Evolutionary conservation across 768 basidiomycete genomes (phyloP).

Genomic region (Russula virescens): DNA sequence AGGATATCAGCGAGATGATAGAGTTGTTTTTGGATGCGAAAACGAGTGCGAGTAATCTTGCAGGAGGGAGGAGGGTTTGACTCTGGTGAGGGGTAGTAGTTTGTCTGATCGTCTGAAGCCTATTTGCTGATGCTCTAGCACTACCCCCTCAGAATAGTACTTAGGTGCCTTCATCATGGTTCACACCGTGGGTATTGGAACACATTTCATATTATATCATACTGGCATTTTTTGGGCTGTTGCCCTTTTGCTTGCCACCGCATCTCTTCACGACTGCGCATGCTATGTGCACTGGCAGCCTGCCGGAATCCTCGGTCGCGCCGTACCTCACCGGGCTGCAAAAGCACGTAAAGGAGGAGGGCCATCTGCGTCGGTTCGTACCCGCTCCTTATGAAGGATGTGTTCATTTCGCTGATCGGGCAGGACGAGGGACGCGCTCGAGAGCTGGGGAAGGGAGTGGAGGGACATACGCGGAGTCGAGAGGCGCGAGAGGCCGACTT

Average conservation of each 20-base stretch:
- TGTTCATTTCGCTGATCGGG: slow-evolving; percentile 60
- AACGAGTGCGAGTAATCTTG: too few relatives aligned
- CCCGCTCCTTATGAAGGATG: slow-evolving; percentile 52
- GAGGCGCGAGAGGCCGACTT: slow-evolving; percentile 51
- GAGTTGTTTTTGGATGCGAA: too few relatives aligned
- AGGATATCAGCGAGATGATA: too few relatives aligned
- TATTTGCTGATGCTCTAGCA: too few relatives aligned
- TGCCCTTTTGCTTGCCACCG: background rate
- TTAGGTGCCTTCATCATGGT: too few relatives aligned
- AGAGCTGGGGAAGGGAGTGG: slow-evolving; percentile 58
- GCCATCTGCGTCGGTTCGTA: slow-evolving; percentile 82
- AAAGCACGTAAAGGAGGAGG: slow-evolving; percentile 62
- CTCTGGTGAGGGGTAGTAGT: too few relatives aligned
- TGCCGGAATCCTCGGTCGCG: slow-evolving; percentile 79
- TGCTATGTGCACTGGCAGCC: slow-evolving; percentile 36
- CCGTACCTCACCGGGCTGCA: slow-evolving; percentile 81
- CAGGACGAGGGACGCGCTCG: slow-evolving; percentile 41
- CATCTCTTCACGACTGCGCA: background rate
- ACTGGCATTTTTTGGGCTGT: too few relatives aligned
- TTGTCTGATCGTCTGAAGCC: too few relatives aligned
- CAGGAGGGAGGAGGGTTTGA: too few relatives aligned
- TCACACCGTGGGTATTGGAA: slow-evolving; percentile 61
- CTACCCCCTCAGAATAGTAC: too few relatives aligned
- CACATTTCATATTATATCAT: too few relatives aligned
- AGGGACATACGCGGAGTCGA: slow-evolving; percentile 49